These are phyloP conservation scores for Coniella vitis DNA, from an alignment of 2,329 filamentous ascomycete genomes.

Conservation along the genomic window DNA sequence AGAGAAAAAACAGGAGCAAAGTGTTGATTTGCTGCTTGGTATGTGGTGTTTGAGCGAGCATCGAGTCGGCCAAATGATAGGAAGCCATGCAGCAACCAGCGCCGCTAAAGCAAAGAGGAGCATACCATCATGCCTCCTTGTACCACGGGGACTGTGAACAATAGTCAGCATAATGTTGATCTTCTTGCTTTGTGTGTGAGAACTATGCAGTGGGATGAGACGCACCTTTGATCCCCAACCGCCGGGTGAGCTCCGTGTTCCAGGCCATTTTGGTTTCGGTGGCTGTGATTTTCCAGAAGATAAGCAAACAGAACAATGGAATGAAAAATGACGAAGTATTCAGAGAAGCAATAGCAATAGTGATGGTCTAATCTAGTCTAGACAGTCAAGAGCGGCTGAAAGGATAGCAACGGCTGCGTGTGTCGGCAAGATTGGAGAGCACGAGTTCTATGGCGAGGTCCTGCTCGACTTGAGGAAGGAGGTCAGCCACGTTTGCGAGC, in stretches of 20 bases:
- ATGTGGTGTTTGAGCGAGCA: no score
- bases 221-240: slow-evolving; percentile 14
- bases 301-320: no score
- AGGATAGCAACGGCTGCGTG: background rate
- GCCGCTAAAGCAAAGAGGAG: background rate
- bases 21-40: no score
- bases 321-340: no score
- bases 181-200: background rate
- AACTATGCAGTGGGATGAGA: background rate
- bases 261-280: slow-evolving; percentile 13
- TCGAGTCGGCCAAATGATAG: background rate
- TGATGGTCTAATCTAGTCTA: background rate
- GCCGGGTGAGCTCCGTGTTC: slow-evolving; percentile 17
- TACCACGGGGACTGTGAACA: slow-evolving; percentile 63
- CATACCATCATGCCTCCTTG: slow-evolving; percentile 67
- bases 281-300: no score
- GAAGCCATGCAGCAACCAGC: background rate
- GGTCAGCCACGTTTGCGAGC: slow-evolving; percentile 6
- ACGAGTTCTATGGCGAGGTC: no score
- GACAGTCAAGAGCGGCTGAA: no score
- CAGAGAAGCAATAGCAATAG: no score
- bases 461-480: background rate
- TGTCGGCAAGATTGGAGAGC: no score
- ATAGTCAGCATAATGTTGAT: background rate
- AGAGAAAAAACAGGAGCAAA: no score